Evolutionary conservation across 352 stramenopile species (phyloP), one percentile per base, ranked within the genome.

Genomic region (Thalassiosira exigua): DNA sequence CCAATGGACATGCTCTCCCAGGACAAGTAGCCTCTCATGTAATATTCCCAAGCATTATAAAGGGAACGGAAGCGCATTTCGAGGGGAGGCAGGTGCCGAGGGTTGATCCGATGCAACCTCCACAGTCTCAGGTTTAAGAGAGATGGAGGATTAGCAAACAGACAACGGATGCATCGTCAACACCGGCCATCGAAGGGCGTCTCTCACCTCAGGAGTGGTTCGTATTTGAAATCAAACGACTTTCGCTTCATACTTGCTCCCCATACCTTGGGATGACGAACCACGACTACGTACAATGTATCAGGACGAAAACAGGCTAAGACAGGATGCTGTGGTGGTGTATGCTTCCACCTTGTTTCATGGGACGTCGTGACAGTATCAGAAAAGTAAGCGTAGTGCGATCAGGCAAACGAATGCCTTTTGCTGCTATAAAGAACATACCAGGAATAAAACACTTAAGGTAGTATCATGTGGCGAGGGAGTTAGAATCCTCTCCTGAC

Each of bases 281-380:
- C 56, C 67, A 76, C 60, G 27, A 76, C 58, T 3, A 76, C 53
- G 39, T 76, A 76, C 0, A 76, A 52, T 14, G 67, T 76, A 51
- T 76, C 67, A n/a, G 39, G 36, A 29, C 67, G 42, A 50, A 69
- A 69, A 21, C 67, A 76, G 39, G 57, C 56, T 24, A 76, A 50
- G 39, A 76, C 59, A 29, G 67, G 67, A 69, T 76, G 67, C 36
- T 76, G 67, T 21, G 67, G 54, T 21, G 67, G 67, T 9, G 56
- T 69, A 24, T 76, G 67, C 29, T 76, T 76, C 67, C 67, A 76
- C 67, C 67, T 68, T 29, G 50, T 42, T 22, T 61, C n/a, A n/a
- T n/a, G n/a, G n/a, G n/a, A n/a, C n/a, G n/a, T n/a, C n/a, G n/a
- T n/a, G n/a, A n/a, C n/a, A n/a, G n/a, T n/a, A n/a, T n/a, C n/a